phyloP scores from a whole-genome alignment of 164 flowering plant genomes.

The Santalum album region DNA sequence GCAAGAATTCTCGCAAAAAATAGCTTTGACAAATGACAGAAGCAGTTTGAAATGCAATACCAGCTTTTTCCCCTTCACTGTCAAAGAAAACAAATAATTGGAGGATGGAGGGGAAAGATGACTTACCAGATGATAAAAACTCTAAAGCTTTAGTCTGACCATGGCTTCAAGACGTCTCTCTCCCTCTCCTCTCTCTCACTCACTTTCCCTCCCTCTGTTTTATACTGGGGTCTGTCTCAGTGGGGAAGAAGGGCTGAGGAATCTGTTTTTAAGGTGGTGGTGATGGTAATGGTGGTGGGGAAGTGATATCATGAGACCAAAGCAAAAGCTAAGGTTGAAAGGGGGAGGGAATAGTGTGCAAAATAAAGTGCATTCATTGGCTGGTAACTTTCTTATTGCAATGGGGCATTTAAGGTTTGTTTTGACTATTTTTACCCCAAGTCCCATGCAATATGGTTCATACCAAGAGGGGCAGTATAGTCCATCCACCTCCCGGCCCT shows the following conservation, averaged over 20 bases:
- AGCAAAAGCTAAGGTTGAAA: constrained; percentile 19
- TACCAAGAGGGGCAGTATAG: no score
- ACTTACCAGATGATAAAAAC: neutral
- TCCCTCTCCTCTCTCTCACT: neutral
- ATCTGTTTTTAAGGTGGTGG: constrained; percentile 7
- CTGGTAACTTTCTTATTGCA: constrained; percentile 10
- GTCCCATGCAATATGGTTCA: neutral
- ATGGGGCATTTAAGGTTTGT: neutral
- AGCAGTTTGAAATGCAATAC: neutral
- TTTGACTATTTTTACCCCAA: constrained; percentile 14
- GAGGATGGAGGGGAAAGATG: neutral
- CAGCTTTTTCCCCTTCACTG: neutral
- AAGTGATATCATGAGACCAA: constrained; percentile 26
- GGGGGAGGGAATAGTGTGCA: constrained; percentile 49
- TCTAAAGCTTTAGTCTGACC: neutral
- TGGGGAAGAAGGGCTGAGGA: constrained; percentile 19
- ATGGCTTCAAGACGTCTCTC: neutral
- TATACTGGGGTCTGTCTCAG: constrained; percentile 7
- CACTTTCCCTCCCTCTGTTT: neutral
- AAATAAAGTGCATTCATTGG: constrained; percentile 37
- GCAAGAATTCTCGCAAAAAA: neutral
- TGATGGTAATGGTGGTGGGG: constrained; percentile 19
- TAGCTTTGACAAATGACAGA: neutral
- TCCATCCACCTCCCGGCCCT: neutral
- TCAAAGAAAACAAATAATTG: neutral